Evolutionary conservation across 176 grass and related monocot species (phyloP), one percentile per base, ranked within the genome.

Genomic region (Areca catechu): DNA sequence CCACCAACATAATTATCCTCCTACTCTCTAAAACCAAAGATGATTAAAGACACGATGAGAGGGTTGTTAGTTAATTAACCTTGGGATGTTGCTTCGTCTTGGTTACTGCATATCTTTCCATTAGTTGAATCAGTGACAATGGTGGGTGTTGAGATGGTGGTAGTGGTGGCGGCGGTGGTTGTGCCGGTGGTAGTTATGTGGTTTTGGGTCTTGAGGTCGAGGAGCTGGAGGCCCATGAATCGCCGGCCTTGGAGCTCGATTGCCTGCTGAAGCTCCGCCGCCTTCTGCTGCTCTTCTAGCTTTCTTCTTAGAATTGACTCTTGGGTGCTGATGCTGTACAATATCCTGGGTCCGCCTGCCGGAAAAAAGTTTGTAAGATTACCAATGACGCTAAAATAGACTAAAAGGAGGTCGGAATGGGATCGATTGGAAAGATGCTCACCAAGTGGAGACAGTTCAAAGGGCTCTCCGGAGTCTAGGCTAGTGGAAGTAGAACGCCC

Each of bases 301-400:
- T 86, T 89, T 70, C 82, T 95, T 59, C 70, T 80, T 58, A 89
- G 47, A 10, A 86, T 79, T 6, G 70, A 67, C 56, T 89, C 90
- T 18, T 78, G 90, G 4, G 5, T 30, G 55, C 43, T 73, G 37
- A 49, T 80, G 1, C 73, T 67, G 0, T 73, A 67, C 66, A 89
- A 58, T 70, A 86, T 86, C 19, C 85, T 79, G 5, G 73, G 50
- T 12, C 82, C 90, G 89, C 5, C 28, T 30, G 28, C n/a, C n/a
- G n/a, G 28, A 30, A 5, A 30, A 30, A 30, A 30, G 5, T 30
- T 30, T 1, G 5, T 5, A 30, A 30, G 28, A 30, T 1, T 30
- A 30, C 28, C 5, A 30, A 30, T 30, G 4, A 30, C 5, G 28
- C 28, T 30, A 7, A 30, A 30, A 30, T 30, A 30, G 28, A 30